Evolutionary conservation across 805 yeast species (phyloP).

Genomic region (Starmerella khaoyaiensis): DNA sequence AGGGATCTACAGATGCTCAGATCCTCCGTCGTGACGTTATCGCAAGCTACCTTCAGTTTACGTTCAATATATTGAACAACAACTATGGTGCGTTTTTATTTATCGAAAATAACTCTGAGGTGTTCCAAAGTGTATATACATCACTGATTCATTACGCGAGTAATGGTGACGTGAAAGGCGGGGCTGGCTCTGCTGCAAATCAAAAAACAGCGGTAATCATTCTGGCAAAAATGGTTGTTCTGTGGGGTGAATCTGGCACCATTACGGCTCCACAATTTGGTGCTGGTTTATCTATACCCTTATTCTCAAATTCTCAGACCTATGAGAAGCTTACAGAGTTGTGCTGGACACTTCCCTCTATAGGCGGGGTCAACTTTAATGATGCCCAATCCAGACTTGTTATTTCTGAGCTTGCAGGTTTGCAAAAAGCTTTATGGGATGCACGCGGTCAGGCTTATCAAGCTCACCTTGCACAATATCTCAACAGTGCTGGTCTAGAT

Average conservation of each 20-base stretch:
- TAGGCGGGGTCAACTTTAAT: constrained; percentile 49
- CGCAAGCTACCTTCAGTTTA: constrained; percentile 53
- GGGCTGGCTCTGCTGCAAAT: constrained; percentile 36
- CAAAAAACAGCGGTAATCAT: constrained; percentile 60
- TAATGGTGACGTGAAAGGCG: constrained; percentile 36
- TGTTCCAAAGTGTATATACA: constrained; percentile 47
- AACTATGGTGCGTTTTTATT: constrained; percentile 66
- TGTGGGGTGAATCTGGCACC: constrained; percentile 51
- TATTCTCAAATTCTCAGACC: constrained; percentile 51
- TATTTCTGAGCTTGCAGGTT: constrained; percentile 58
- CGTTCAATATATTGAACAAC: constrained; percentile 61
- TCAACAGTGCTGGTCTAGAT: constrained; percentile 19
- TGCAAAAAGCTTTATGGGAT: constrained; percentile 50
- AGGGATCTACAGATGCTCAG: constrained; percentile 47
- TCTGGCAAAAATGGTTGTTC: constrained; percentile 45
- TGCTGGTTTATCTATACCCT: constrained; percentile 45
- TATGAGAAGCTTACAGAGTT: constrained; percentile 55
- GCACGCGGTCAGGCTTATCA: constrained; percentile 31
- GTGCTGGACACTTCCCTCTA: constrained; percentile 69
- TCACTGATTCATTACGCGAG: constrained; percentile 53
- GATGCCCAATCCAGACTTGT: constrained; percentile 71
- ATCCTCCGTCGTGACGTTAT: constrained; percentile 37
- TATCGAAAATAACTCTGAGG: constrained; percentile 49
- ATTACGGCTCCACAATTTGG: constrained; percentile 38
- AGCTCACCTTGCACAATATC: constrained; percentile 16